Conservation (phyloP, 1,284 basidiomycete species). For the Apiotrichum siamense region DNA sequence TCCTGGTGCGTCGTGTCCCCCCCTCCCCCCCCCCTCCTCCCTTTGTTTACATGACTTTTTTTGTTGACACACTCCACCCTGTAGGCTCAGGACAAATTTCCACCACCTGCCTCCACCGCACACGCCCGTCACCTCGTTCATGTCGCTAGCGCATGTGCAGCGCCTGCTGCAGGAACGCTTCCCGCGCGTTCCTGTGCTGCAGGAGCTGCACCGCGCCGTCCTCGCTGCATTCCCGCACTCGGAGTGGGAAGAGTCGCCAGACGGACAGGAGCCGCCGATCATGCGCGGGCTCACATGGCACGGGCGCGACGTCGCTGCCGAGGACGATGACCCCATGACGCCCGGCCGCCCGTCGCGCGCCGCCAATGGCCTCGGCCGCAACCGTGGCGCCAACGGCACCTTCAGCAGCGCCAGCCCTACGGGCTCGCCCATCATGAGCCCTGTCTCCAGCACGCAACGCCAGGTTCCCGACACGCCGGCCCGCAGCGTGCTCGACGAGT, state of each 20-base stretch:
- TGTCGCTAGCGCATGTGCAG: constrained; percentile 38
- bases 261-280: constrained; percentile 33
- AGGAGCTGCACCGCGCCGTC: constrained; percentile 37
- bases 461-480: constrained; percentile 38
- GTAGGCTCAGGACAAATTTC: constrained; percentile 43
- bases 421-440: constrained; percentile 36
- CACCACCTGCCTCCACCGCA: constrained; percentile 38
- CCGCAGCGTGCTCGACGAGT: constrained; percentile 40
- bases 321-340: constrained; percentile 22
- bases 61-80: background rate
- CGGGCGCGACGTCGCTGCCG: constrained; percentile 33
- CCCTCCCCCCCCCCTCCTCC: no score
- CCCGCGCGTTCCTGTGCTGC: constrained; percentile 34
- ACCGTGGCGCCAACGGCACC: background rate
- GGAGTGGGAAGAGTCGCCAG: constrained; percentile 33
- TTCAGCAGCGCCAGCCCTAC: constrained; percentile 26
- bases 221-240: constrained; percentile 39
- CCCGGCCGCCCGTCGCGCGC: background rate
- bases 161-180: constrained; percentile 39
- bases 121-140: constrained; percentile 30
- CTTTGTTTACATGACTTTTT: background rate
- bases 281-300: constrained; percentile 42
- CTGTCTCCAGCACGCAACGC: constrained; percentile 30
- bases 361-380: background rate
- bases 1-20: constrained; percentile 43